These are phyloP conservation scores for Neurospora sp. DNA, from an alignment of 495 filamentous ascomycete species.

Conservation along the genomic window DNA sequence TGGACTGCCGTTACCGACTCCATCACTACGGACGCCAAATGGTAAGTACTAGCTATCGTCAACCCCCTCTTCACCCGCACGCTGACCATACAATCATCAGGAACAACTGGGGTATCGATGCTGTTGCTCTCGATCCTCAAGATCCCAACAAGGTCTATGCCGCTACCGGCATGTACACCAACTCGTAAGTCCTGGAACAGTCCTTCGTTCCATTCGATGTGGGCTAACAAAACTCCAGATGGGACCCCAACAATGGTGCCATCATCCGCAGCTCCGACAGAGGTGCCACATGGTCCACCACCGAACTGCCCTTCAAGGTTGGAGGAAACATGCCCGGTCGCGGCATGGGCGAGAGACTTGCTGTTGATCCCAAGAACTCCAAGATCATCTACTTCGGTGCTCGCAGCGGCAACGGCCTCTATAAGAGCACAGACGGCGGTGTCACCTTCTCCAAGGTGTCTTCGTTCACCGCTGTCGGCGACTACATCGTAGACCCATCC, in stretches of 20 bases:
- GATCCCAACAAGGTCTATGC: slow-evolving; percentile 46
- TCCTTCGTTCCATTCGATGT: neutral
- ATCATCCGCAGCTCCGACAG: slow-evolving; percentile 42
- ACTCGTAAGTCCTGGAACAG: slow-evolving; percentile 6
- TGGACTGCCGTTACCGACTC: slow-evolving; percentile 50
- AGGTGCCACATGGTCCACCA: slow-evolving; percentile 39
- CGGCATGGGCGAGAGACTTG: slow-evolving; percentile 53
- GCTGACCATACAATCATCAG: slow-evolving; percentile 18
- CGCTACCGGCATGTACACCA: slow-evolving; percentile 50
- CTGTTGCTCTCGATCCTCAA: slow-evolving; percentile 46
- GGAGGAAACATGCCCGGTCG: slow-evolving; percentile 59
- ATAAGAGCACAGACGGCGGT: slow-evolving; percentile 48
- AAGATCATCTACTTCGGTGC: slow-evolving; percentile 50
- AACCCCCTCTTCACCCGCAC: slow-evolving; percentile 1
- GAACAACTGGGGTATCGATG: slow-evolving; percentile 47
- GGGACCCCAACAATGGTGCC: slow-evolving; percentile 46
- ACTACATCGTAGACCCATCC: slow-evolving; percentile 34
- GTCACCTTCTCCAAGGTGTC: slow-evolving; percentile 48
- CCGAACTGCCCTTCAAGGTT: slow-evolving; percentile 46
- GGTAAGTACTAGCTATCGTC: slow-evolving; percentile 17
- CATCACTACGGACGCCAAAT: slow-evolving; percentile 37
- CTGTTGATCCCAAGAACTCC: slow-evolving; percentile 48
- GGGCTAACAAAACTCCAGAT: slow-evolving; percentile 12
- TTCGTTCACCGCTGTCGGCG: slow-evolving; percentile 44
- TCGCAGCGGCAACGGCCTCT: slow-evolving; percentile 53